Conservation (phyloP, 148 eudicot species). For the Talinum fruticosum region DNA sequence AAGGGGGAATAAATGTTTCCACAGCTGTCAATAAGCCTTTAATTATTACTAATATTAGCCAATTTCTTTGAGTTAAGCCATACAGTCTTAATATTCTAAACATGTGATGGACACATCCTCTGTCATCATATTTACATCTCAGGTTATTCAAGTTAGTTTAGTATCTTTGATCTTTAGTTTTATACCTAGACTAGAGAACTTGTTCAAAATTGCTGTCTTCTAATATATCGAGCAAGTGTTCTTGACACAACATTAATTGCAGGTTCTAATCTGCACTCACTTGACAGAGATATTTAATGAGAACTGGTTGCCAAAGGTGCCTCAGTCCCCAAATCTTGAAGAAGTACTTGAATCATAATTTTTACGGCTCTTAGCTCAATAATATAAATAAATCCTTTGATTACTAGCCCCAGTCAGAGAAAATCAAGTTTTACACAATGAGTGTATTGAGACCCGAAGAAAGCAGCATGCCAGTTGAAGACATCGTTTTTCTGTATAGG, state of each 20-base stretch:
- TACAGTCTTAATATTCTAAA: background rate
- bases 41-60: conserved; percentile 6
- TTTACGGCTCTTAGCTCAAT: background rate
- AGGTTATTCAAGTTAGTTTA: background rate
- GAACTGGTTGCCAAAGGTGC: conserved; percentile 65
- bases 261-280: conserved; percentile 95
- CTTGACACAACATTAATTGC: conserved; percentile 20
- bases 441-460: conserved; percentile 78
- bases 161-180: background rate
- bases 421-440: conserved; percentile 87
- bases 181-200: background rate
- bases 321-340: conserved; percentile 7
- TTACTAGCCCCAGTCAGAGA: conserved; percentile 53
- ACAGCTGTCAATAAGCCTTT: background rate
- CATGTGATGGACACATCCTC: background rate
- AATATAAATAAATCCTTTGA: background rate
- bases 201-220: background rate
- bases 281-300: conserved; percentile 82
- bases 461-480: conserved; percentile 55
- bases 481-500: conserved; percentile 90
- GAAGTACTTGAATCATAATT: background rate
- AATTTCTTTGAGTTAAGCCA: background rate
- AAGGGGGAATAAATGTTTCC: background rate
- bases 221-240: background rate
- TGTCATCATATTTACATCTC: background rate